Percentiles rank a stretch among this genome's conserved stretches.
Evolutionary conservation across 1,284 basidiomycete genomes (phyloP).

Genomic region (Ustilago xerochloae): DNA sequence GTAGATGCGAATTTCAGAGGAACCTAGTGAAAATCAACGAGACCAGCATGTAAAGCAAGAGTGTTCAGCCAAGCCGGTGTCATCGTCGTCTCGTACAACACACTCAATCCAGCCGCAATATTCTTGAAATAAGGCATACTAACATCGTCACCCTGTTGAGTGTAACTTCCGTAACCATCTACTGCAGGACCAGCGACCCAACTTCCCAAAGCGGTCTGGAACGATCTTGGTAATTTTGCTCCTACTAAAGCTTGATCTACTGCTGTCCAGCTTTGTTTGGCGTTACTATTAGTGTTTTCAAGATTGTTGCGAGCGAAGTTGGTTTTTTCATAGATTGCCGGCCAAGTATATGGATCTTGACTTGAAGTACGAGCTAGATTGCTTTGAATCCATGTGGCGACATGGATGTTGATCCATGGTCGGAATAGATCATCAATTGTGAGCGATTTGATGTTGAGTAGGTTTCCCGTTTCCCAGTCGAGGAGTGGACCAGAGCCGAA

Average conservation of each 20-base stretch:
- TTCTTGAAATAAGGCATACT: conserved; percentile 54
- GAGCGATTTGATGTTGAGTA: conserved; percentile 34
- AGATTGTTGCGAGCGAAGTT: conserved; percentile 19
- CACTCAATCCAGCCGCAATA: conserved; percentile 50
- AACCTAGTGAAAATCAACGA: conserved; percentile 61
- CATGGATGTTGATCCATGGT: conserved; percentile 66
- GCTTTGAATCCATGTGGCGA: conserved; percentile 64
- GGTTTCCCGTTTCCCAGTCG: conserved; percentile 56
- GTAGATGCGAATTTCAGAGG: too few relatives aligned
- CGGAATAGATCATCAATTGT: conserved; percentile 54
- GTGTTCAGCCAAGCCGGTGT: conserved; percentile 46
- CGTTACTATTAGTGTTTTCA: too few relatives aligned
- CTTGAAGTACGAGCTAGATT: conserved; percentile 58
- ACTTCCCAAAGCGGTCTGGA: conserved; percentile 55
- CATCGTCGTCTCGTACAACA: conserved; percentile 51
- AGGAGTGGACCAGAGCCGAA: conserved; percentile 43
- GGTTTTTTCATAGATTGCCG: conserved; percentile 25
- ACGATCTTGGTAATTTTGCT: conserved; percentile 18
- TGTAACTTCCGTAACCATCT: conserved; percentile 53
- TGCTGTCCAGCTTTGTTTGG: conserved; percentile 5
- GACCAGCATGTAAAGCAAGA: conserved; percentile 51
- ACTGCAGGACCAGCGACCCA: conserved; percentile 66
- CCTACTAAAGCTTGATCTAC: conserved; percentile 19
- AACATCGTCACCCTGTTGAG: conserved; percentile 57
- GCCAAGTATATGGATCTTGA: conserved; percentile 61